A percentile compares a stretch with the other conserved stretches of the same genome.
These are phyloP conservation scores for Luvunga scandens DNA, from an alignment of 345 rosid genomes.

Conservation along the genomic window DNA sequence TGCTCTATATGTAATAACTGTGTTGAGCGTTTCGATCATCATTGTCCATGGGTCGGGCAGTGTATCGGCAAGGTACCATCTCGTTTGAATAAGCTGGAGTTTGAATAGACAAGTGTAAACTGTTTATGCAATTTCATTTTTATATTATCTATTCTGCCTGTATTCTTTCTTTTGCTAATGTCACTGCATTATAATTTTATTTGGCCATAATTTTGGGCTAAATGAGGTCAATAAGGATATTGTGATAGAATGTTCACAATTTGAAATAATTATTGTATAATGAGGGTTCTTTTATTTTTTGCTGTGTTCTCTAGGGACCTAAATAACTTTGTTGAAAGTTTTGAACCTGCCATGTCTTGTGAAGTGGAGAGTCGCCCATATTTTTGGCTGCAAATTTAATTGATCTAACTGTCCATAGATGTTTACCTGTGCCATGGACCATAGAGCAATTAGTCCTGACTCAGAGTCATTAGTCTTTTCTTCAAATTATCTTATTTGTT, in stretches of 20 bases:
- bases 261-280: neutral
- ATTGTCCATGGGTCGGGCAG: conserved; percentile 99
- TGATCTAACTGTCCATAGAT: neutral
- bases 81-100: neutral
- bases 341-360: neutral
- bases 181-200: neutral
- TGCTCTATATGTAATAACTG: conserved; percentile 95
- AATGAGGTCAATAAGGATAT: neutral
- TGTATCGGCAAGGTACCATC: conserved; percentile 81
- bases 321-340: neutral
- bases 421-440: neutral
- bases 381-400: neutral
- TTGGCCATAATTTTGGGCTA: neutral
- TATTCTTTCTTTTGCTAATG: neutral
- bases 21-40: conserved; percentile 93
- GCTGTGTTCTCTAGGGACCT: neutral
- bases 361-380: neutral
- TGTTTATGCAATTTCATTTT: neutral
- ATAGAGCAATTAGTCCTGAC: neutral
- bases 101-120: neutral
- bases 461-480: neutral
- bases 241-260: neutral
- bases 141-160: neutral
- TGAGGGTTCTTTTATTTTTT: neutral
- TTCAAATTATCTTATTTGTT: neutral